phyloP scores from a whole-genome alignment of 2,329 filamentous ascomycete species.

The Podosphaera fusca region DNA sequence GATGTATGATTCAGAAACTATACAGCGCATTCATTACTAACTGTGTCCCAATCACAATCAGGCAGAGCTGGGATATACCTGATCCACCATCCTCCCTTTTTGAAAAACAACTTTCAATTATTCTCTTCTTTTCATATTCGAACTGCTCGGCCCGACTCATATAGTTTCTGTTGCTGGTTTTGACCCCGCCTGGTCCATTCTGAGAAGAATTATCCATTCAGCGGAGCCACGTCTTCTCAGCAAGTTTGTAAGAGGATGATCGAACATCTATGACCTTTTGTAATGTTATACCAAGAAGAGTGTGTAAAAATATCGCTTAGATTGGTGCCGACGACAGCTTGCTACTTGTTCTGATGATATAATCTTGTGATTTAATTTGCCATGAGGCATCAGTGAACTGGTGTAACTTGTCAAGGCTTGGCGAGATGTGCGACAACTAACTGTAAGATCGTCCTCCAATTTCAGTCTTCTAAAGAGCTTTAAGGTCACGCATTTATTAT shows the following conservation, averaged over 20 bases:
- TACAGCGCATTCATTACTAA: slow-evolving; percentile 2
- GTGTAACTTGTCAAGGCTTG: too few species aligned
- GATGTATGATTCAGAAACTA: slow-evolving; percentile 84
- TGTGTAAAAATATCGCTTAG: too few species aligned
- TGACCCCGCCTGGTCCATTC: slow-evolving; percentile 16
- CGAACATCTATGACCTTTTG: slow-evolving; percentile 8
- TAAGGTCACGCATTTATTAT: too few species aligned
- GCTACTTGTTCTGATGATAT: too few species aligned
- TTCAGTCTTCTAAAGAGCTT: too few species aligned
- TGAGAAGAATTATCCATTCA: slow-evolving; percentile 16
- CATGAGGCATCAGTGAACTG: too few species aligned
- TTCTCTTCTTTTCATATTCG: slow-evolving; percentile 88
- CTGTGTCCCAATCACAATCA: background rate
- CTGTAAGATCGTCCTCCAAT: too few species aligned
- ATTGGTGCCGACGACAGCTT: too few species aligned
- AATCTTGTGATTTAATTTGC: too few species aligned
- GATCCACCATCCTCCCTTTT: slow-evolving; percentile 76
- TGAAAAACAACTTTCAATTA: slow-evolving; percentile 82
- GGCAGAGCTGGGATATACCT: slow-evolving; percentile 24
- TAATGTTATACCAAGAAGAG: background rate
- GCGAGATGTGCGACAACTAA: too few species aligned
- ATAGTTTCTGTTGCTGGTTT: slow-evolving; percentile 8
- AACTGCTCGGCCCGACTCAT: slow-evolving; percentile 49
- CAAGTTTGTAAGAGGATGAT: slow-evolving; percentile 3
- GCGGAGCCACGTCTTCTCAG: slow-evolving; percentile 14